Percentiles rank a stretch among this genome's conserved stretches.
These are phyloP conservation scores for Wickerhamomyces alni DNA, from an alignment of 805 yeast genomes.

Conservation along the genomic window DNA sequence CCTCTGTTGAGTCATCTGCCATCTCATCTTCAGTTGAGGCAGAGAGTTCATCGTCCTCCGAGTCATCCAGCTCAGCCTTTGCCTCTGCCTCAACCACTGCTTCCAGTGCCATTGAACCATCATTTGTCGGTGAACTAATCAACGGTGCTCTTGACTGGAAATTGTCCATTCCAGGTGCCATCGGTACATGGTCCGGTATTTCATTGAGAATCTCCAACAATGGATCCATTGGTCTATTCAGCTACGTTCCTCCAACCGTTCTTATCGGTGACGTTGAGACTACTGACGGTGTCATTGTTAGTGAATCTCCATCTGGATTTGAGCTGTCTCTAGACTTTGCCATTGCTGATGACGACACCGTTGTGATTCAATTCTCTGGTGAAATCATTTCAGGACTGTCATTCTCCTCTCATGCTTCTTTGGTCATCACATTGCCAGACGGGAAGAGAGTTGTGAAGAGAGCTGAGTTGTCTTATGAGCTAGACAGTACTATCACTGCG, in stretches of 20 bases:
- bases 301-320: neutral
- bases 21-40: neutral
- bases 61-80: neutral
- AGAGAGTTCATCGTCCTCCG: neutral
- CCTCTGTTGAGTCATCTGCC: neutral
- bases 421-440: slow-evolving; percentile 1
- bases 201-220: too few relatives aligned
- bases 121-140: neutral
- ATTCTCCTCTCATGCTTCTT: neutral
- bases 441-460: slow-evolving; percentile 1
- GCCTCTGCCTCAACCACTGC: neutral
- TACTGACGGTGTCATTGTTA: neutral
- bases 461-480: neutral
- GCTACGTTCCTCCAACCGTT: neutral
- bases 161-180: neutral
- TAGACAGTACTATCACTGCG: neutral
- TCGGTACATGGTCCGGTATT: neutral
- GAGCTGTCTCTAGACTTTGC: neutral
- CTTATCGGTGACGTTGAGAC: neutral
- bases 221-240: too few relatives aligned
- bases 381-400: neutral
- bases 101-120: neutral
- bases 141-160: neutral
- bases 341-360: neutral
- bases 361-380: neutral